Evolutionary conservation across 805 yeast genomes (phyloP), one percentile per base, ranked within the genome.

Genomic region (Yarrowia sp.): DNA sequence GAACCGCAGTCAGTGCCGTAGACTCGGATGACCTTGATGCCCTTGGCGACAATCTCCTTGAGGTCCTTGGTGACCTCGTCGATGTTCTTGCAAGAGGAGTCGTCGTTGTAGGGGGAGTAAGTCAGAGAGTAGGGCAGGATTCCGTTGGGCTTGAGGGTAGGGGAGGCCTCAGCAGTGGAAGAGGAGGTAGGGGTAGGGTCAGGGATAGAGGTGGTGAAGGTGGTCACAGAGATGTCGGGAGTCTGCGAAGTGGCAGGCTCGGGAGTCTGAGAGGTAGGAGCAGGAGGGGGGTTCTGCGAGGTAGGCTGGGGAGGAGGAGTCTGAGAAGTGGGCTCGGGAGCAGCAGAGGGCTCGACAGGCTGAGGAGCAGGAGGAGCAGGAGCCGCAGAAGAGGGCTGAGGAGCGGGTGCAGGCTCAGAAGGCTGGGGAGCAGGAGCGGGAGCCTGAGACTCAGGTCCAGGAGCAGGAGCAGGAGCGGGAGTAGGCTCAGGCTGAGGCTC

Each of bases 1-100:
- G 87, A 82, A 71, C 82, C 79, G 77, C 97, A 92, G 73, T 92
- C 97, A 63, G 89, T 87, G 68, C 96, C 96, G 71, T 92, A 92
- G 60, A 90, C 72, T 77, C 97, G 84, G 61, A 92, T 76, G 59
- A 81, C 80, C 38, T 75, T 71, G 68, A 91, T 85, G 62, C 90
- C 88, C 70, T 83, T 84, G 62, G 80, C 71, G 24, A 74, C 70
- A 68, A 92, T 88, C 64, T 75, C 68, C 29, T 76, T 66, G 63
- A 92, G 77, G 73, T 92, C 97, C 21, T 75, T 65, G 51, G 72
- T 63, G 44, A 92, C 88, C 13, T 81, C 71, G 62, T 70, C 75
- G 44, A 79, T 74, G 64, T 76, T 77, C 71, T 89, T 91, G 77
- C 97, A 91, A 2, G 81, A 65, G 32, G 86, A 82, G 70, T 83